Base-by-base conservation (phyloP, 2,329 filamentous ascomycete genomes). In the Ceratocystis albifundus region DNA sequence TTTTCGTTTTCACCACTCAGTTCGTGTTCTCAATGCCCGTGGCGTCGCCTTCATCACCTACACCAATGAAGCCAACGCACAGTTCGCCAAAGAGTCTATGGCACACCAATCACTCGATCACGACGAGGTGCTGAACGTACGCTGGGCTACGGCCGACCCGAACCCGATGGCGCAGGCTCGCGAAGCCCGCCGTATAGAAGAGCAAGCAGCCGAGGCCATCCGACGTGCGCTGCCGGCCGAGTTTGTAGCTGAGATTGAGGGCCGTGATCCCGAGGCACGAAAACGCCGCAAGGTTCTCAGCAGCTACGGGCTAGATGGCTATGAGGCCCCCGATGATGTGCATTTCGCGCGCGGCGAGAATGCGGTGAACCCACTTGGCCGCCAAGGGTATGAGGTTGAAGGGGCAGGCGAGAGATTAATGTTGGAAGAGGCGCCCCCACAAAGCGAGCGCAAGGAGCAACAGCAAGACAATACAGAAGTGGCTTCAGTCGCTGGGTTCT, bases 21-120 rank as follows among this genome's bases (percentile, higher is more conserved):
- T 88, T 61, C 87, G 94, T 32, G 93, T 97, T 1, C 79, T 99
- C 15, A 96, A 95, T 67, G 87, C 85, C 0, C 80, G 93, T 50
- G 95, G 94, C 65, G 94, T 99, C 22, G 95, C 87, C 0, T 99
- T 99, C 74, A 87, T 99, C 66, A 99, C 95, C 8, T 97, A 97
- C 74, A 83, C 84, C 28, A 96, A 96, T 74, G 89, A 96, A 73
- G 87, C 89, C 53, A 95, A 94, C 71, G 87, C 88, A 1, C 88
- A 96, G 74, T 96, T 96, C 71, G 91, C 91, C 2, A 93, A 93
- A 74, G 91, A 96, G 75, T 89, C 94, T 0, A 97, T 99, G 93
- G 89, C 90, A 4, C 90, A 96, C 73, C 94, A 99, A 77, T 85
- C 86, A 0, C 80, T 99, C 32, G 94, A 99, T 72, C 88, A 97